Evolutionary conservation across 1,139 yeast species (phyloP), one percentile per base, ranked within the genome.

Genomic region (Nakaseomyces sp.): DNA sequence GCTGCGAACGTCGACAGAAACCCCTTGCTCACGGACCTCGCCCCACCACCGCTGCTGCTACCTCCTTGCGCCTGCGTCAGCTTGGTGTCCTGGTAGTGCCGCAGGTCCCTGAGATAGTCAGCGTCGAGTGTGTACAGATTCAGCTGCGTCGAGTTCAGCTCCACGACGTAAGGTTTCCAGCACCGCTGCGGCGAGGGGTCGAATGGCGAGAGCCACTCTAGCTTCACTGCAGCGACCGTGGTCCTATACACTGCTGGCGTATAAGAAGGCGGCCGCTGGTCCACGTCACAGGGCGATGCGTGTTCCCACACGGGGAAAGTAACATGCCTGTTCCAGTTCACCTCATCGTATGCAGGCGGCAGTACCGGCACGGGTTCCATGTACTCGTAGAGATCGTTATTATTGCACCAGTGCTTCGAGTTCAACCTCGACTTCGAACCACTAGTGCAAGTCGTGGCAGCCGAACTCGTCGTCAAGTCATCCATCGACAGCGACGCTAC

Each of bases 121-220:
- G 29, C 15, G 13, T 28, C 41, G 10, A 39, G 35, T 1, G 29
- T 5, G 38, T 82, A 82, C 43, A 83, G 68, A 60, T 82, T 83
- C 30, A 83, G 59, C 63, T 83, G 91, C 1, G 91, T 83, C 2
- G 86, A 79, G 63, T 83, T 83, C 29, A 83, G 64, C 56, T 83
- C 91, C 64, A 81, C 66, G 6, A 83, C 67, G 26, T 71, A 69
- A 42, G 72, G 68, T 54, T 70, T 76, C 91, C 91, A 82, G n/a
- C 74, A 71, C 50, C 87, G 64, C 8, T 71, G 61, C 1, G 77
- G 71, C 0, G 85, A 71, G 4, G 77, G 70, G 54, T 80, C 86
- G 56, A 75, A 79, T 0, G 87, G 87, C 4, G 79, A 72, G 1
- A 76, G 50, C 82, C 84, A 80, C 56, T 81, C 87, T 26, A 71